Evolutionary conservation across 257 asterid species (phyloP).

Genomic region (Solanum gracilifrons): DNA sequence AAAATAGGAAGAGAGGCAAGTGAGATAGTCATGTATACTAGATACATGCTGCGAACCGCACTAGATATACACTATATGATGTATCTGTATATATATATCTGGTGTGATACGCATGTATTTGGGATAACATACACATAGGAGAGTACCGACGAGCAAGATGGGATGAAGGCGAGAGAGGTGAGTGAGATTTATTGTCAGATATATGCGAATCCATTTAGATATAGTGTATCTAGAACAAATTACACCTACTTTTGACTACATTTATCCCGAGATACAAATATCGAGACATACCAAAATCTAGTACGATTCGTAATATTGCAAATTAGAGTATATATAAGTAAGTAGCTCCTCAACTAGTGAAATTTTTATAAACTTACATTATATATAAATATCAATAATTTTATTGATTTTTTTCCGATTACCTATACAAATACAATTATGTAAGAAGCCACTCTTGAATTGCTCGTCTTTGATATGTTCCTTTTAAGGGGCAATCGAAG

Average conservation of each 20-base stretch:
- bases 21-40: neutral
- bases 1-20: neutral
- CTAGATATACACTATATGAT: neutral
- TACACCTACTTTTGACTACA: neutral
- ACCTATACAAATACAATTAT: too few relatives aligned
- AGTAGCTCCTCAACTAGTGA: too few relatives aligned
- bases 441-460: neutral
- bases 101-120: neutral
- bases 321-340: too few relatives aligned
- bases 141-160: neutral
- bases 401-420: too few relatives aligned
- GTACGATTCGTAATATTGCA: neutral
- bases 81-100: too few relatives aligned
- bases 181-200: too few relatives aligned
- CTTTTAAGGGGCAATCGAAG: neutral
- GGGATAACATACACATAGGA: neutral
- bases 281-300: too few relatives aligned
- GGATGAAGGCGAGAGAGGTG: too few relatives aligned
- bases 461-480: neutral
- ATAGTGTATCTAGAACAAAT: neutral
- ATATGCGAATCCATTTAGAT: too few relatives aligned
- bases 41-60: too few relatives aligned
- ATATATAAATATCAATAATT: too few relatives aligned
- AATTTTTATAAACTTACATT: too few relatives aligned
- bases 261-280: neutral